These are phyloP conservation scores for Crithidia brevicula DNA, from an alignment of 208 protist species.

Conservation along the genomic window DNA sequence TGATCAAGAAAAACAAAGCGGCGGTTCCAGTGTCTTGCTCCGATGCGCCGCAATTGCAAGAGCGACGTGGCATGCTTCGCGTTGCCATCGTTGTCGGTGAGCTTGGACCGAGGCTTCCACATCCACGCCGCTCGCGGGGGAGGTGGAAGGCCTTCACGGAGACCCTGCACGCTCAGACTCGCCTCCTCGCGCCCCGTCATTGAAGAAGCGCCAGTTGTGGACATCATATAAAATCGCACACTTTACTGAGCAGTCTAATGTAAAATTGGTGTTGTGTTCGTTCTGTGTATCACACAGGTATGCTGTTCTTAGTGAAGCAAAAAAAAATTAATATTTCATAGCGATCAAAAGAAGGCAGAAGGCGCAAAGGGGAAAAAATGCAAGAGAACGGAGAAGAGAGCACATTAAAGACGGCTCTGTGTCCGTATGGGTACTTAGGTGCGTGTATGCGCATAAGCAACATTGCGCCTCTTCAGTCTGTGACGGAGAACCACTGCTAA, in stretches of 20 bases:
- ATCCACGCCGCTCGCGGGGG: constrained; percentile 56
- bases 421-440: too few species aligned
- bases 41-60: constrained; percentile 47
- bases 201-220: not conserved
- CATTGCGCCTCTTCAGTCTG: too few species aligned
- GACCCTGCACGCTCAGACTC: not conserved
- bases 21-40: constrained; percentile 56
- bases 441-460: too few species aligned
- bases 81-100: constrained; percentile 31
- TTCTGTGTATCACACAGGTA: too few species aligned
- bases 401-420: too few species aligned
- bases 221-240: too few species aligned
- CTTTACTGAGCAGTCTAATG: too few species aligned
- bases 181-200: not conserved
- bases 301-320: not conserved
- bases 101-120: constrained; percentile 76
- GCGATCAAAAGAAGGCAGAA: too few species aligned
- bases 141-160: not conserved
- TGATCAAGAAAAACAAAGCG: constrained; percentile 61
- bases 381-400: too few species aligned
- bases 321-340: constrained; percentile 8
- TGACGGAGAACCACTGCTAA: too few species aligned
- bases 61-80: constrained; percentile 27
- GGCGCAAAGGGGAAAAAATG: too few species aligned
- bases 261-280: too few species aligned